Percentiles rank a stretch among this genome's conserved stretches.
Evolutionary conservation across 371 early-diverging fungal genomes (phyloP).

Genomic region (Mortierella polycephala): DNA sequence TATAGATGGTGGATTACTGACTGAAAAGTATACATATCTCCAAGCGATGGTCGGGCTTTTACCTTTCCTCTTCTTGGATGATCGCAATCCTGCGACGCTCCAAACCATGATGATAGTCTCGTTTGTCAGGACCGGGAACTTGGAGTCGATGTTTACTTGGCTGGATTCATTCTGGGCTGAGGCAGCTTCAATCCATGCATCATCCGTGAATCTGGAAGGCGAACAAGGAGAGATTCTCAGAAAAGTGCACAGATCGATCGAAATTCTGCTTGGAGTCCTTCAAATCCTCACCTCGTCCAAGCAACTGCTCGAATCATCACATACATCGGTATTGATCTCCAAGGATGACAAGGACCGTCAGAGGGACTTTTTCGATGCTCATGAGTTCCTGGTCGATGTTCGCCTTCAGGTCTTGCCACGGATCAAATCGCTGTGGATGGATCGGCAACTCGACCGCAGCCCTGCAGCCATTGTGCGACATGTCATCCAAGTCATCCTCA

Average conservation of each 20-base stretch:
- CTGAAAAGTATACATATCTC: conserved; percentile 66
- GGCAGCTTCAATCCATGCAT: conserved; percentile 31
- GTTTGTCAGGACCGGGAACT: conserved; percentile 74
- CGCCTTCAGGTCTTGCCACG: conserved; percentile 65
- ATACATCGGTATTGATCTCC: conserved; percentile 62
- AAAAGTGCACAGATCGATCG: conserved; percentile 59
- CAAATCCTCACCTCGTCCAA: conserved; percentile 69
- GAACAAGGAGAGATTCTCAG: conserved; percentile 23
- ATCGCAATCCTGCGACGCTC: conserved; percentile 72
- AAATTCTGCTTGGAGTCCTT: conserved; percentile 69
- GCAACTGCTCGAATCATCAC: conserved; percentile 76
- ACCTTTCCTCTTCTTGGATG: conserved; percentile 58
- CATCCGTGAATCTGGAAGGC: conserved; percentile 20
- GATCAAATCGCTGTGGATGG: conserved; percentile 64
- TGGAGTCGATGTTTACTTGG: conserved; percentile 66
- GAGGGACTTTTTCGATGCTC: conserved; percentile 74
- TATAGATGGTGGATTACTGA: background rate
- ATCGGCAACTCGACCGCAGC: conserved; percentile 56
- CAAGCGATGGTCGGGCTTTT: conserved; percentile 63
- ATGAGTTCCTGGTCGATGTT: conserved; percentile 71
- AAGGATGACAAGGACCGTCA: conserved; percentile 68
- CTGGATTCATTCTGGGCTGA: conserved; percentile 69
- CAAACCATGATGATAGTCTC: conserved; percentile 77
- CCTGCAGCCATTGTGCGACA: conserved; percentile 62
- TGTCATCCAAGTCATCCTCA: conserved; percentile 66